Evolutionary conservation across 305 asterid species (phyloP), one percentile per base, ranked within the genome.

Genomic region (Euphrasia arctica): DNA sequence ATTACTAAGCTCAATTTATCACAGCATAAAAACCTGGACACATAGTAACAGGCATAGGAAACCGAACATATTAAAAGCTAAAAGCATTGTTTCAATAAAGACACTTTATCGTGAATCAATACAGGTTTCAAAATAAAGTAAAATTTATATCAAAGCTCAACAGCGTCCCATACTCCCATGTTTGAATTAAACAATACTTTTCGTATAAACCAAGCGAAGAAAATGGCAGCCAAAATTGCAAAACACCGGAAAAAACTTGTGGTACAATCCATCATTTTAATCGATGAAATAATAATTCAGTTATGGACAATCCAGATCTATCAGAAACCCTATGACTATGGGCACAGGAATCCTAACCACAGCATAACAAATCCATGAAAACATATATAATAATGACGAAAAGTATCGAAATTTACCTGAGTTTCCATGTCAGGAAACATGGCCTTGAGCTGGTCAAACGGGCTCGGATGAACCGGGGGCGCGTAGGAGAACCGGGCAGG

Each of bases 351-450:
- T 8, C 12, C 28, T 36, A 61, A 43, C 4, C 41, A 31, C 28
- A 34, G 5, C 6, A 9, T 12, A 29, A 64, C 28, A 64, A 59
- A 2, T 12, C 36, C 62, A 56, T 7, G 13, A 18, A 36, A 18
- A 31, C 28, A 34, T 4, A 36, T 52, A 28, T 3, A 62, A 36
- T 0, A 11, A 11, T 3, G 14, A 27, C 32, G 14, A 49, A 32
- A 36, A 9, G 1, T 10, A 27, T 56, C 34, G 67, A 27, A 5
- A 42, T 49, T 56, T 36, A 85, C 97, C 89, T 85, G 80, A 72
- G 22, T 70, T 18, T 82, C 86, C 84, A 82, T 72, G 63, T 81
- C 77, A 47, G 96, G 97, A 63, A 82, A 90, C 70, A 80, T 64
- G 42, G 79, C 77, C 73, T 70, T 75, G 18, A 90, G 91, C 63